These are phyloP conservation scores for Aurinia saxatilis DNA, from an alignment of 345 rosid genomes.

Conservation along the genomic window DNA sequence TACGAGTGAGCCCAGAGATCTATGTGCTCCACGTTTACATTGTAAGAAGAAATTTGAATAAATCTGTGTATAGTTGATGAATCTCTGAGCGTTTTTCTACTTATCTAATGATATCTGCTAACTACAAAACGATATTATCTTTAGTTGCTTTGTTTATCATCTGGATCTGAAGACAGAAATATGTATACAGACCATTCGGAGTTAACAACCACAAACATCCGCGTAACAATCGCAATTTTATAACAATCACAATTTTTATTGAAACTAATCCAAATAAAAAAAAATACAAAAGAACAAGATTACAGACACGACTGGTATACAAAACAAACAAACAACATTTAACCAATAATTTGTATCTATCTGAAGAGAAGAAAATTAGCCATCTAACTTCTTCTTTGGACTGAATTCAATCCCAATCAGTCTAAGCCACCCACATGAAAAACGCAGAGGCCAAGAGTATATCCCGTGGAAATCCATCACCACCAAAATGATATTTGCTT, in stretches of 20 bases:
- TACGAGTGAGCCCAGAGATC: slow-evolving; percentile 13
- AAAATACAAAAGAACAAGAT: not conserved
- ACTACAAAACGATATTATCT: no score
- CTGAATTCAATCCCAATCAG: slow-evolving; percentile 5
- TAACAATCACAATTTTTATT: not conserved
- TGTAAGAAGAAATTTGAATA: slow-evolving; percentile 19
- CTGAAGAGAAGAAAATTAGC: slow-evolving; percentile 17
- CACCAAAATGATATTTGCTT: not conserved
- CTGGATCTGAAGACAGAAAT: no score
- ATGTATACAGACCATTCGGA: not conserved
- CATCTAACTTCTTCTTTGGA: slow-evolving; percentile 23
- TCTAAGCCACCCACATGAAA: slow-evolving; percentile 22
- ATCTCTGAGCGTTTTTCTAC: not conserved
- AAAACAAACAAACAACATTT: slow-evolving; percentile 1
- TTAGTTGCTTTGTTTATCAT: no score
- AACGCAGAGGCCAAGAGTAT: slow-evolving; percentile 26
- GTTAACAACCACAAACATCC: not conserved
- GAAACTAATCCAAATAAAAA: slow-evolving; percentile 9
- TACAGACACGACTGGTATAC: not conserved
- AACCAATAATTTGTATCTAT: slow-evolving; percentile 14
- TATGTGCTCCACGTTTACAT: slow-evolving; percentile 6
- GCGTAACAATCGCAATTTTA: not conserved
- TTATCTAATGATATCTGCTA: not conserved
- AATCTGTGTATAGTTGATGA: slow-evolving; percentile 19
- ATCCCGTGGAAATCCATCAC: slow-evolving; percentile 8